A percentile compares a stretch with the other conserved stretches of the same genome.
These are phyloP conservation scores for Juncus effusus DNA, from an alignment of 176 grass and related monocot species.

Conservation along the genomic window DNA sequence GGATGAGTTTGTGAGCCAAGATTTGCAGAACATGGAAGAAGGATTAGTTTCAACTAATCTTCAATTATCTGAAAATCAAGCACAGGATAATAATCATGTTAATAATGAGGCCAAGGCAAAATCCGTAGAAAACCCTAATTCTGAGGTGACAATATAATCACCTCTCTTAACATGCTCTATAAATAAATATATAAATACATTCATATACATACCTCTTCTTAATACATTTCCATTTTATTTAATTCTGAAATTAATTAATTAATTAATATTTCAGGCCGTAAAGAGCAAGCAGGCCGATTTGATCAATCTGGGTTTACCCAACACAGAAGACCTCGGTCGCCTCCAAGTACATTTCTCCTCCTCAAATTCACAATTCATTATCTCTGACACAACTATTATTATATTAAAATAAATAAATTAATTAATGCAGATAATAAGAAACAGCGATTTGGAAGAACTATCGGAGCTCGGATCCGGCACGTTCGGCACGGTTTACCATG, in stretches of 20 bases:
- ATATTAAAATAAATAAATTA: too few species aligned
- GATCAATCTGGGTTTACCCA: slow-evolving; percentile 42
- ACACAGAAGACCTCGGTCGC: slow-evolving; percentile 57
- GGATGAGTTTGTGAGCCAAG: slow-evolving; percentile 59
- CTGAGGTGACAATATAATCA: slow-evolving; percentile 46
- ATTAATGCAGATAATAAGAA: slow-evolving; percentile 83
- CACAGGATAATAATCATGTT: slow-evolving; percentile 10
- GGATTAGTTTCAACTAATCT: slow-evolving; percentile 19
- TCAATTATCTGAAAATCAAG: slow-evolving; percentile 46
- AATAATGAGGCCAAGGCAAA: slow-evolving; percentile 32
- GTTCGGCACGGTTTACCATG: slow-evolving; percentile 97
- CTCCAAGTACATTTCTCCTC: slow-evolving; percentile 51
- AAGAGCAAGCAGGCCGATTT: slow-evolving; percentile 47
- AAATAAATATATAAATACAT: too few species aligned
- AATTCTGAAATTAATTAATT: slow-evolving; percentile 32
- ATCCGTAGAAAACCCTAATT: slow-evolving; percentile 44
- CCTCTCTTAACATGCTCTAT: background rate
- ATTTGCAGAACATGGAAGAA: slow-evolving; percentile 52
- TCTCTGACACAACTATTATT: too few species aligned
- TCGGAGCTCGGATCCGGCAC: slow-evolving; percentile 93
- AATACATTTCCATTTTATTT: background rate
- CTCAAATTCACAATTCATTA: background rate
- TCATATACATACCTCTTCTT: background rate
- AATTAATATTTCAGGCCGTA: slow-evolving; percentile 38
- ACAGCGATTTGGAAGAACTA: slow-evolving; percentile 91